Base-by-base conservation (phyloP, 2,329 filamentous ascomycete genomes). In the Sordariomycetes sp. region DNA sequence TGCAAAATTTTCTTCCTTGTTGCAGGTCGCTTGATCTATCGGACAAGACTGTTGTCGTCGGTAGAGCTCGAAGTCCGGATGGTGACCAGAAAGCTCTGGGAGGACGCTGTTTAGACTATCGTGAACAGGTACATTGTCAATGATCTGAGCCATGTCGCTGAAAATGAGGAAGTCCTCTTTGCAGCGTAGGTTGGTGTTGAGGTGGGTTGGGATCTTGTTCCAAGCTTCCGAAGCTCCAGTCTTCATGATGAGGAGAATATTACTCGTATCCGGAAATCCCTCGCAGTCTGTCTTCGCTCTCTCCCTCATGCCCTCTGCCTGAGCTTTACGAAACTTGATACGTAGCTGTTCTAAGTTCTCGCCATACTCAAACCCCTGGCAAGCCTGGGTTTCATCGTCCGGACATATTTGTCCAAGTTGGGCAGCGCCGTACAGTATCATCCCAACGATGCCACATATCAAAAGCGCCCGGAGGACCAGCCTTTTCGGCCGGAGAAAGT, bases 181-280 rank as follows among this genome's bases (percentile, higher is more conserved):
- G 42, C 71, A 75, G 33, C 58, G 59, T 8, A 74, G 57, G 1
- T 61, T 61, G 6, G 72, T 74, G 45, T 72, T 53, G 16, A 75
- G 55, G 43, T 75, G 71, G 4, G 66, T 70, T 3, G 72, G 69
- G 3, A 77, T 49, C 30, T 63, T 66, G 20, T 63, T 55, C 38
- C 61, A 70, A 14, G 68, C 53, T 46, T 75, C 70, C 25, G 67
- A 70, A 3, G 71, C 70, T 23, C 72, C 71, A 4, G 72, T 76
- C 54, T 75, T 75, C 51, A 77, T 64, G 30, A 75, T 52, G 18
- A 75, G 53, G 19, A 69, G 52, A 21, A 70, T 56, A 41, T 62
- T 60, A 29, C 61, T 61, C 9, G 59, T 62, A 36, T 67, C 57
- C 9, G 65, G 61, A 31, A 68, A 63, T 30, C 44, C 40, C 16